A percentile compares a stretch with the other conserved stretches of the same genome.
Evolutionary conservation across 768 basidiomycete genomes (phyloP).

Genomic region (Pluteus cervinus): DNA sequence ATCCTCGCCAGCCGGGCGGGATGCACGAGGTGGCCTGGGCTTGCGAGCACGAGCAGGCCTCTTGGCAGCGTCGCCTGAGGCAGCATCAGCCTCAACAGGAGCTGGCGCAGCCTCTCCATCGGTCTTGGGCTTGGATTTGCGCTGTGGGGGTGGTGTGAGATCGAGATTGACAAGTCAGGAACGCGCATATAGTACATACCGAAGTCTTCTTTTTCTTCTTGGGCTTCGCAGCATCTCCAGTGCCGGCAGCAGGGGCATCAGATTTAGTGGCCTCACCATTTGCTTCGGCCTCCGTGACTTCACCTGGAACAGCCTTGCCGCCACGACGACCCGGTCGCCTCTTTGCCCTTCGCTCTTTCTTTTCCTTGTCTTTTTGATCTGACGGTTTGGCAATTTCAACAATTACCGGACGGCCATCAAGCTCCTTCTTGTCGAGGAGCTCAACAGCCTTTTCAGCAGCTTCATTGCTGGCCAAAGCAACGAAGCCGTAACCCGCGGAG

Average conservation of each 20-base stretch:
- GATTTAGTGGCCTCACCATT: conserved; percentile 66
- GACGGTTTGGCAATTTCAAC: conserved; percentile 91
- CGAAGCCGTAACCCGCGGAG: conserved; percentile 92
- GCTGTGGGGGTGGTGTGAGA: conserved; percentile 28
- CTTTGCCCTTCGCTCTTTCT: conserved; percentile 72
- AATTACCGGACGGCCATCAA: conserved; percentile 84
- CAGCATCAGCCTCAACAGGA: conserved; percentile 25
- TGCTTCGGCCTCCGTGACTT: conserved; percentile 86
- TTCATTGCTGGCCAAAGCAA: conserved; percentile 73
- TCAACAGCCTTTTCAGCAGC: conserved; percentile 86
- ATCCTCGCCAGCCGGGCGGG: conserved; percentile 74
- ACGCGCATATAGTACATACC: conserved; percentile 34
- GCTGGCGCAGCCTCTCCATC: conserved; percentile 30
- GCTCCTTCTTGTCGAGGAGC: conserved; percentile 79
- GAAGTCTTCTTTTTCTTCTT: conserved; percentile 79
- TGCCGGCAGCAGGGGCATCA: conserved; percentile 46
- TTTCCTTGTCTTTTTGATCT: conserved; percentile 81
- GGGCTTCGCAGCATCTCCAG: conserved; percentile 69
- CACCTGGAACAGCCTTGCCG: conserved; percentile 80
- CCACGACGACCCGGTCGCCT: conserved; percentile 83
- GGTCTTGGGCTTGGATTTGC: conserved; percentile 47
- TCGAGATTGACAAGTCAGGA: conserved; percentile 14
- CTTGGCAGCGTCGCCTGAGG: conserved; percentile 35
- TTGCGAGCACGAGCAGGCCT: conserved; percentile 51
- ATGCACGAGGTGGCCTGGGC: conserved; percentile 47